phyloP scores from a whole-genome alignment of 1,284 basidiomycete genomes.

The Trametes sp. region DNA sequence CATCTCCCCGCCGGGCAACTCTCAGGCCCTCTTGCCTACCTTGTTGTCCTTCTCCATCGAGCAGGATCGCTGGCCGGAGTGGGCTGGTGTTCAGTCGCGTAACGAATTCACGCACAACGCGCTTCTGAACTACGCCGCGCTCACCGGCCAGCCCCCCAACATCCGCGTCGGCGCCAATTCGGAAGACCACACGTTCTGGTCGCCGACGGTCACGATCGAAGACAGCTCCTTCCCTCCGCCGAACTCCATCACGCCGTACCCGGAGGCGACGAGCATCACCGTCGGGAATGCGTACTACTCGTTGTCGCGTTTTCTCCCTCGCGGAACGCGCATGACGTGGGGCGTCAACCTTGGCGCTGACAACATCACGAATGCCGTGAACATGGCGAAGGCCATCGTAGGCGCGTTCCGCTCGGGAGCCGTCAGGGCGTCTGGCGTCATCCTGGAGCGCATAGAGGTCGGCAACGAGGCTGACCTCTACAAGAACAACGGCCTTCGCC shows the following conservation, averaged over 20 bases:
- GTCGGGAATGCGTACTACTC: slow-evolving; percentile 68
- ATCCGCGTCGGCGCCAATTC: slow-evolving; percentile 71
- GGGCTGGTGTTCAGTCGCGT: slow-evolving; percentile 56
- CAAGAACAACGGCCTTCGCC: slow-evolving; percentile 54
- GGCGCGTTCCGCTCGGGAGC: slow-evolving; percentile 56
- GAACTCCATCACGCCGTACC: slow-evolving; percentile 59
- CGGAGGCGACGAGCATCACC: slow-evolving; percentile 63
- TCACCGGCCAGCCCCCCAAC: slow-evolving; percentile 63
- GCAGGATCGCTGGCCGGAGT: slow-evolving; percentile 72
- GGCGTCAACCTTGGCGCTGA: slow-evolving; percentile 69
- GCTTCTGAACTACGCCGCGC: slow-evolving; percentile 58
- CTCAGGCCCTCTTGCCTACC: slow-evolving; percentile 39
- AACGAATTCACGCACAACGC: slow-evolving; percentile 67
- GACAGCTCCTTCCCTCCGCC: slow-evolving; percentile 56
- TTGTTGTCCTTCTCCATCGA: slow-evolving; percentile 73
- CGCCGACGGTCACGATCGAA: slow-evolving; percentile 45
- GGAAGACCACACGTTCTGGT: slow-evolving; percentile 60
- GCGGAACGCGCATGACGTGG: slow-evolving; percentile 68
- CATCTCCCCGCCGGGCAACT: slow-evolving; percentile 29
- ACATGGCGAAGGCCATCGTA: slow-evolving; percentile 64
- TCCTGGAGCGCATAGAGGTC: slow-evolving; percentile 27
- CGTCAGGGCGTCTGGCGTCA: slow-evolving; percentile 54
- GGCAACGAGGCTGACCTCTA: slow-evolving; percentile 71
- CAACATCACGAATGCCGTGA: slow-evolving; percentile 63
- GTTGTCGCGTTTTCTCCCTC: slow-evolving; percentile 61